phyloP scores from a whole-genome alignment of 2,329 filamentous ascomycete genomes.

The Claviceps purpurea region DNA sequence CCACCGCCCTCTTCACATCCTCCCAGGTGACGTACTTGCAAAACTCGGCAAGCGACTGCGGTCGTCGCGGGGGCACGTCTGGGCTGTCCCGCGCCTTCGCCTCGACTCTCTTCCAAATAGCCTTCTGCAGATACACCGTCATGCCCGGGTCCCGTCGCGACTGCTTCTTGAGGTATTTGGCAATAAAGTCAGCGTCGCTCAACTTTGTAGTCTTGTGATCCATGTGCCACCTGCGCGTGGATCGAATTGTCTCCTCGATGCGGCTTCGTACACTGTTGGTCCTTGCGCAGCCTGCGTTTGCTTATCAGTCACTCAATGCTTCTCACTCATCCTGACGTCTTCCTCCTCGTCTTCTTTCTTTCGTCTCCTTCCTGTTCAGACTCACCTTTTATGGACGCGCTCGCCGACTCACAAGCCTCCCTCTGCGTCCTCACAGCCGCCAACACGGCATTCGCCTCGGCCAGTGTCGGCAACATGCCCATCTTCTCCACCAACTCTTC shows the following conservation, averaged over 20 bases:
- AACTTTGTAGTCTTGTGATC: conserved; percentile 22
- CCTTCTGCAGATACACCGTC: conserved; percentile 20
- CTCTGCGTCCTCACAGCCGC: conserved; percentile 2
- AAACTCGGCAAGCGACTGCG: conserved; percentile 19
- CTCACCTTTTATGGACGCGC: background rate
- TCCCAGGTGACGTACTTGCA: conserved; percentile 19
- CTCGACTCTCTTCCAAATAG: conserved; percentile 15
- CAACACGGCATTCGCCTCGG: conserved; percentile 10
- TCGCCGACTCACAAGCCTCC: background rate
- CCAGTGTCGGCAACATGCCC: conserved; percentile 10
- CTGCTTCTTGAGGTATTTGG: conserved; percentile 23
- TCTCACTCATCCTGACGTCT: background rate
- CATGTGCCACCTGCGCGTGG: conserved; percentile 25
- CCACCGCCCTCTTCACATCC: conserved; percentile 20
- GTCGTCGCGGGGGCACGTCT: conserved; percentile 5
- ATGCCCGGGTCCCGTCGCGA: conserved; percentile 20
- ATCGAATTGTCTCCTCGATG: conserved; percentile 22
- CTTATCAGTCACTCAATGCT: background rate
- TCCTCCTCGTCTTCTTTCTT: background rate
- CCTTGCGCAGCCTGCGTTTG: background rate
- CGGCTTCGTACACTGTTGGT: conserved; percentile 11
- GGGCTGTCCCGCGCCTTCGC: conserved; percentile 5
- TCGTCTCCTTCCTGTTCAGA: background rate
- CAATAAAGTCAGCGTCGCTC: conserved; percentile 17
- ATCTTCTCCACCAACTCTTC: conserved; percentile 12